These are phyloP conservation scores for Nepenthes mirabilis DNA, from an alignment of 148 eudicot species.

Conservation along the genomic window DNA sequence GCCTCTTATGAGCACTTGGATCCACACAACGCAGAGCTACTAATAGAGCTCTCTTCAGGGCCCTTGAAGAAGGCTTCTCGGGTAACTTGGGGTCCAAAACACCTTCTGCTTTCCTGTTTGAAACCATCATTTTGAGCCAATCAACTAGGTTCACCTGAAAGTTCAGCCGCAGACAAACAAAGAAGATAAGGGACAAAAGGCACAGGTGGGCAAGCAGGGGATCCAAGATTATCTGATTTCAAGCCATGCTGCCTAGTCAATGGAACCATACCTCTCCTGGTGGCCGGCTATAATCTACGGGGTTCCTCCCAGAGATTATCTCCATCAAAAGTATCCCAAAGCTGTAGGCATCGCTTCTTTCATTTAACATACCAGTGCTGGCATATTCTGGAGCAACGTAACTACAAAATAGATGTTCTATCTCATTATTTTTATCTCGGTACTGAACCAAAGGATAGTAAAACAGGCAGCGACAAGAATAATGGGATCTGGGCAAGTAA, in stretches of 20 bases:
- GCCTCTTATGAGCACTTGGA: constrained; percentile 83
- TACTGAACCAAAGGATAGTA: neutral
- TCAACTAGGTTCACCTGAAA: constrained; percentile 39
- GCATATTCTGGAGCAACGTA: constrained; percentile 98
- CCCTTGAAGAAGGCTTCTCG: constrained; percentile 74
- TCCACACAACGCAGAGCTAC: constrained; percentile 88
- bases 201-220: neutral
- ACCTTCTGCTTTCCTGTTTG: constrained; percentile 58
- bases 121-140: constrained; percentile 48
- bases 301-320: constrained; percentile 72
- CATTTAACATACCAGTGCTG: constrained; percentile 86
- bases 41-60: constrained; percentile 63
- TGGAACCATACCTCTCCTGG: constrained; percentile 54
- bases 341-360: constrained; percentile 87
- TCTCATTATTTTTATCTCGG: neutral
- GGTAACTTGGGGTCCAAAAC: constrained; percentile 71
- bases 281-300: constrained; percentile 86
- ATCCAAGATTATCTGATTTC: neutral
- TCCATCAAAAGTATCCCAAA: constrained; percentile 91
- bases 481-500: neutral
- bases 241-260: neutral
- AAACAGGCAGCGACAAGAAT: neutral
- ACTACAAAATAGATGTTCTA: constrained; percentile 16
- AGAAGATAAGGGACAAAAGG: neutral
- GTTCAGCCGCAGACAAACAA: neutral